Evolutionary conservation across 192 early-diverging fungal species (phyloP).

Genomic region (Pilaira anomala): DNA sequence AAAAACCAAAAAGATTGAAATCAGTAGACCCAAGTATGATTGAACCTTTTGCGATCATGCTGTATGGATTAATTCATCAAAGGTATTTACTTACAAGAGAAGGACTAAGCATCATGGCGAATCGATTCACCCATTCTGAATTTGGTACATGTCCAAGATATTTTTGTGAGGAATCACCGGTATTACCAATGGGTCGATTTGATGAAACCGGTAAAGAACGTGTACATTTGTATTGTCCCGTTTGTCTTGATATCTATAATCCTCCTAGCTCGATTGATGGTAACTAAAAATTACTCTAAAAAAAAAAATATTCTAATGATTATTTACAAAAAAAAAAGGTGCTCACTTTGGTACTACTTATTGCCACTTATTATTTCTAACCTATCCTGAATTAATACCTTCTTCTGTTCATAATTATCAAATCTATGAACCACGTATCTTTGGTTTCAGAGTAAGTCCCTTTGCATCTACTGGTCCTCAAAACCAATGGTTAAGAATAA

Average conservation of each 20-base stretch:
- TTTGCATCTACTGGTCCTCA: constrained; percentile 71
- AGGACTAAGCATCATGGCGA: constrained; percentile 81
- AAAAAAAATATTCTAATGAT: constrained; percentile 3
- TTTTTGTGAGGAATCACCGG: constrained; percentile 58
- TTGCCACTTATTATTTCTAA: constrained; percentile 84
- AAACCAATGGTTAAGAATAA: constrained; percentile 87
- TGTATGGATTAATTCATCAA: constrained; percentile 93
- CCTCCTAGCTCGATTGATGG: constrained; percentile 71
- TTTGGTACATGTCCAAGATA: constrained; percentile 76
- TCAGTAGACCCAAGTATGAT: constrained; percentile 36
- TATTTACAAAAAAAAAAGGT: too few relatives aligned
- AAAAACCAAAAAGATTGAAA: not conserved
- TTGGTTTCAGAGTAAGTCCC: constrained; percentile 89
- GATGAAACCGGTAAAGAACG: constrained; percentile 67
- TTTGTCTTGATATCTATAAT: constrained; percentile 73
- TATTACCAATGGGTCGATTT: constrained; percentile 66
- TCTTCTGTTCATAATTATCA: constrained; percentile 41
- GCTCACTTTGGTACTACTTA: constrained; percentile 96
- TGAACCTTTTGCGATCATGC: constrained; percentile 80
- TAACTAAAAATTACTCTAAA: constrained; percentile 23
- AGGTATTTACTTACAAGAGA: constrained; percentile 86
- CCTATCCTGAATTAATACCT: constrained; percentile 81
- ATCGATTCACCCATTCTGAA: constrained; percentile 68
- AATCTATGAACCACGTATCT: constrained; percentile 83
- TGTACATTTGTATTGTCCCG: constrained; percentile 76